Conservation (phyloP, 2,329 filamentous ascomycete genomes). For the Colletotrichum sp. region DNA sequence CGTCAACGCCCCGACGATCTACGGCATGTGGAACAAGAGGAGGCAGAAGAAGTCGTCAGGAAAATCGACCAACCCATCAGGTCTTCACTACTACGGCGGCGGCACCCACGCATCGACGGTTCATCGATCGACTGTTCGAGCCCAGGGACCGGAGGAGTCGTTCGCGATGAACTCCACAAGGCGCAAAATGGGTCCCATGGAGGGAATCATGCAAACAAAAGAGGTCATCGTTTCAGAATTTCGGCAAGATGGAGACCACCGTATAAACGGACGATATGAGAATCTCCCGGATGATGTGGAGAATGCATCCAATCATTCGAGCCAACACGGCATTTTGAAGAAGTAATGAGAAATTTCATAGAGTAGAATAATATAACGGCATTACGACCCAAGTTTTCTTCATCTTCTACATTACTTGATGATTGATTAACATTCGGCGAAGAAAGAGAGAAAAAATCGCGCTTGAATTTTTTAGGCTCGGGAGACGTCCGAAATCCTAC, state of each 20-base stretch:
- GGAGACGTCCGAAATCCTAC: neutral
- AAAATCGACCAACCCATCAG: conserved; percentile 16
- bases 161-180: conserved; percentile 1
- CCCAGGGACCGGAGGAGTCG: neutral
- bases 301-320: conserved; percentile 5
- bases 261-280: neutral
- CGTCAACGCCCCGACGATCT: conserved; percentile 43
- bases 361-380: neutral
- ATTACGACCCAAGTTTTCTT: neutral
- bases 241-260: conserved; percentile 1
- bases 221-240: conserved; percentile 18
- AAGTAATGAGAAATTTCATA: neutral
- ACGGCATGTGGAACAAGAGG: conserved; percentile 35
- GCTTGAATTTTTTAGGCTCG: neutral
- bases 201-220: conserved; percentile 19
- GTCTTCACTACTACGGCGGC: conserved; percentile 8
- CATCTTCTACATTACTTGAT: neutral
- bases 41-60: conserved; percentile 25
- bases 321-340: conserved; percentile 7
- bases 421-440: neutral
- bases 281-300: conserved; percentile 14
- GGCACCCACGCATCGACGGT: conserved; percentile 2
- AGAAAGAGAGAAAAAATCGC: neutral
- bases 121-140: conserved; percentile 3
- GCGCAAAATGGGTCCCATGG: conserved; percentile 5